These are phyloP conservation scores for Zalaria sp. DNA, from an alignment of 2,329 filamentous ascomycete genomes.

Conservation along the genomic window DNA sequence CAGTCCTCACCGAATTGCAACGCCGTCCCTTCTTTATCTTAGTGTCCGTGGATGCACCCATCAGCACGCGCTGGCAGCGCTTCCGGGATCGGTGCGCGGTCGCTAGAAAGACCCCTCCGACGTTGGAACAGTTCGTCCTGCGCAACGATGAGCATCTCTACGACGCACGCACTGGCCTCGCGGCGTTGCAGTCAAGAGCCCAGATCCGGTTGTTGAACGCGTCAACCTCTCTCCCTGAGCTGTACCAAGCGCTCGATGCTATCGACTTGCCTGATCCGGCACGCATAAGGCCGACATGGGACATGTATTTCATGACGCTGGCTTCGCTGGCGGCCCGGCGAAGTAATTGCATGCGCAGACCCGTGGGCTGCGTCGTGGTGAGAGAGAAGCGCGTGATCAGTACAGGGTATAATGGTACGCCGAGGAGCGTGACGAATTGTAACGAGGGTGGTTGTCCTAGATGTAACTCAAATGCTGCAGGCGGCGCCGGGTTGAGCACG, in stretches of 20 bases:
- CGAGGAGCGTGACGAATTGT: slow-evolving; percentile 76
- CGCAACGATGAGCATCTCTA: slow-evolving; percentile 66
- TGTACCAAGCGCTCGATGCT: slow-evolving; percentile 57
- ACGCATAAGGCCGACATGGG: slow-evolving; percentile 80
- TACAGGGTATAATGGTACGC: slow-evolving; percentile 97
- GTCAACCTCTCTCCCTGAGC: slow-evolving; percentile 52
- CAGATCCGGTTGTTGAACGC: slow-evolving; percentile 80
- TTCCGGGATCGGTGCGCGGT: slow-evolving; percentile 46
- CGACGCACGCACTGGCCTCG: slow-evolving; percentile 42
- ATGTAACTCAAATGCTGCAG: slow-evolving; percentile 63
- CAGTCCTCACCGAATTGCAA: slow-evolving; percentile 58
- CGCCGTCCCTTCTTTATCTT: slow-evolving; percentile 86
- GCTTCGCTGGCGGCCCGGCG: slow-evolving; percentile 79
- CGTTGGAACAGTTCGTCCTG: slow-evolving; percentile 46
- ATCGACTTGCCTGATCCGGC: slow-evolving; percentile 66
- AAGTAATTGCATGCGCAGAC: slow-evolving; percentile 95
- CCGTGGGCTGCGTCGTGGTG: slow-evolving; percentile 89
- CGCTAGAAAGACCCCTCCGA: slow-evolving; percentile 34
- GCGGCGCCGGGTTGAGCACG: slow-evolving; percentile 63
- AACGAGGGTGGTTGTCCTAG: slow-evolving; percentile 78
- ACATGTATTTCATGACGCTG: slow-evolving; percentile 97
- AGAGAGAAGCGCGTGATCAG: slow-evolving; percentile 75
- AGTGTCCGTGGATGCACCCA: slow-evolving; percentile 79
- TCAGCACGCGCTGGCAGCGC: slow-evolving; percentile 70
- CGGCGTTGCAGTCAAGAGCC: slow-evolving; percentile 66